A percentile compares a stretch with the other conserved stretches of the same genome.
Conservation (phyloP, 441 rosid species). For the Sinapis alba region DNA sequence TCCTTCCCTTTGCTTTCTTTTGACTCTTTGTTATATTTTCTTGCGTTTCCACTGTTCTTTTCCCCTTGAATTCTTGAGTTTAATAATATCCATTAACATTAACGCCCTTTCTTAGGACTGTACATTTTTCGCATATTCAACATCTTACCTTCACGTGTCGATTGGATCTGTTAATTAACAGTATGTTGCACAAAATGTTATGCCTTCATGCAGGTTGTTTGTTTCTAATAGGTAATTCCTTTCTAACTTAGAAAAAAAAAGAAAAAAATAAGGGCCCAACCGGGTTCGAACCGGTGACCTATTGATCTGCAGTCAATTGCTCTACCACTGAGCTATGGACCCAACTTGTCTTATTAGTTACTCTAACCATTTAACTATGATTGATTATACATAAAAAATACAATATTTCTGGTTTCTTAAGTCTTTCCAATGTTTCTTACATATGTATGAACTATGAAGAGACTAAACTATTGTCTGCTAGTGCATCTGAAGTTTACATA, state of each 20-base stretch:
- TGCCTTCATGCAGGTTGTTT: neutral
- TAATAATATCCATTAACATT: neutral
- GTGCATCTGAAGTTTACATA: neutral
- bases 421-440: neutral
- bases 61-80: neutral
- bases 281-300: constrained; percentile 95
- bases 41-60: neutral
- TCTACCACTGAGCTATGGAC: constrained; percentile 98
- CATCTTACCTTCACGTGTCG: neutral
- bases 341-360: constrained; percentile 26
- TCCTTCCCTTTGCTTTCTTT: constrained; percentile 1
- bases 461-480: neutral
- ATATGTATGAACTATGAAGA: neutral
- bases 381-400: neutral
- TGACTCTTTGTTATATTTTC: neutral
- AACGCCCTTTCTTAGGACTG: neutral
- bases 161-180: neutral
- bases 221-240: neutral
- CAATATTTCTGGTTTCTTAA: neutral
- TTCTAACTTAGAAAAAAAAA: neutral
- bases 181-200: neutral
- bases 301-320: constrained; percentile 99
- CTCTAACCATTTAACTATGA: no score
- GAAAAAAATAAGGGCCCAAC: constrained; percentile 60
- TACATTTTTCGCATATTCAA: neutral